Percentiles rank a stretch among this genome's conserved stretches.
These are phyloP conservation scores for Phytopythium chamaehyphon DNA, from an alignment of 352 stramenopile species.

Conservation along the genomic window DNA sequence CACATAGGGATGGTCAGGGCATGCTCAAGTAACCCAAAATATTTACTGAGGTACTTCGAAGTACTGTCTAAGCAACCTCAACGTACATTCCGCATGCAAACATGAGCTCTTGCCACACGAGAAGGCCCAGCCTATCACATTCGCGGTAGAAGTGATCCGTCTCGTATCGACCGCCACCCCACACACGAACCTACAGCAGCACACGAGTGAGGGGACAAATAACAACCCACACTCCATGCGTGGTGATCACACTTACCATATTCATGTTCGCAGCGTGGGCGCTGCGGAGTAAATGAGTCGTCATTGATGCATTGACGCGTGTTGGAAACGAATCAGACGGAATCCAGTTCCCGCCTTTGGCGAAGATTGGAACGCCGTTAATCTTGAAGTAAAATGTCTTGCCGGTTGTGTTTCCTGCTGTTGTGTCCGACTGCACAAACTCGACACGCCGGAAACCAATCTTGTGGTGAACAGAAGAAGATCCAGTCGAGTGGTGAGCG, in stretches of 20 bases:
- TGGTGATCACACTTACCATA: constrained; percentile 35
- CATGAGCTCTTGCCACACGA: constrained; percentile 91
- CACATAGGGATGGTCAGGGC: no score
- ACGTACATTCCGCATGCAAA: constrained; percentile 85
- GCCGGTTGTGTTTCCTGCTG: constrained; percentile 33
- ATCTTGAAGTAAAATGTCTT: constrained; percentile 76
- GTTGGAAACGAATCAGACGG: constrained; percentile 75
- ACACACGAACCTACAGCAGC: constrained; percentile 60
- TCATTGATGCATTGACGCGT: constrained; percentile 26
- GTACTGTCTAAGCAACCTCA: neutral
- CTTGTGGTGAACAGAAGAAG: constrained; percentile 34
- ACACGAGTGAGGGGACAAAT: no score
- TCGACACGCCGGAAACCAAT: constrained; percentile 58
- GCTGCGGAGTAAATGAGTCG: constrained; percentile 51
- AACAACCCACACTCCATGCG: no score
- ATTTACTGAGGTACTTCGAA: no score
- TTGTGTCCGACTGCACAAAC: constrained; percentile 50
- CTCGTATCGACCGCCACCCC: constrained; percentile 87
- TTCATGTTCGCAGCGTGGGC: constrained; percentile 75
- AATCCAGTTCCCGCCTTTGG: constrained; percentile 82
- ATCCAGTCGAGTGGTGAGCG: constrained; percentile 20
- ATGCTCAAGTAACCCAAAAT: neutral
- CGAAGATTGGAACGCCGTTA: constrained; percentile 60
- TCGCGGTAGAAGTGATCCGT: constrained; percentile 76
- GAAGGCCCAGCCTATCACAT: constrained; percentile 77